Evolutionary conservation across 208 protist species (phyloP).

Genomic region (Wallacemonas sp.): DNA sequence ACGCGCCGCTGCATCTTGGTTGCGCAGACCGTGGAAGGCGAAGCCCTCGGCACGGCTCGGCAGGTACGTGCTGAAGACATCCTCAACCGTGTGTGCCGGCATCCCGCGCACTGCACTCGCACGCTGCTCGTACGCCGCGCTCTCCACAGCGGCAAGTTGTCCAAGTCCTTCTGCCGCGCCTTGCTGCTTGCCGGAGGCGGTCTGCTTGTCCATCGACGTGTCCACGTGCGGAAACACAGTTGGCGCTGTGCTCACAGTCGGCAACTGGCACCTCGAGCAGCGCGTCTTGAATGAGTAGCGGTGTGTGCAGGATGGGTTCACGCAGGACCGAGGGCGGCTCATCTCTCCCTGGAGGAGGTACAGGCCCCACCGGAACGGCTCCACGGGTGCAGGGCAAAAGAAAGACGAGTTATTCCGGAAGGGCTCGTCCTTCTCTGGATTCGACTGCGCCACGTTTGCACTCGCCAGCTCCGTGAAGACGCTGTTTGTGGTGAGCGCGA

Average conservation of each 20-base stretch:
- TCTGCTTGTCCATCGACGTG: background rate
- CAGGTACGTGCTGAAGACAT: slow-evolving; percentile 25
- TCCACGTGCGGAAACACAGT: slow-evolving; percentile 24
- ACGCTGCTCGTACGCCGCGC: slow-evolving; percentile 14
- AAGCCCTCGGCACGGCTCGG: slow-evolving; percentile 19
- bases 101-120: slow-evolving; percentile 8
- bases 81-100: slow-evolving; percentile 21
- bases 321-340: slow-evolving; percentile 34
- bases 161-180: slow-evolving; percentile 13
- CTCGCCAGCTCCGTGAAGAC: slow-evolving; percentile 12
- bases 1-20: slow-evolving; percentile 18
- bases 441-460: background rate
- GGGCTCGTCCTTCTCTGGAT: slow-evolving; percentile 7
- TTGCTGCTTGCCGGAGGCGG: background rate
- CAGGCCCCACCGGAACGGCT: slow-evolving; percentile 36
- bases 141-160: slow-evolving; percentile 18
- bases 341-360: slow-evolving; percentile 32
- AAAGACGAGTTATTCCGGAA: slow-evolving; percentile 8
- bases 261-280: slow-evolving; percentile 31
- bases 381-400: background rate
- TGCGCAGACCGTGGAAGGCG: slow-evolving; percentile 21
- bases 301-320: slow-evolving; percentile 33
- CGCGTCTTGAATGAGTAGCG: slow-evolving; percentile 21
- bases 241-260: slow-evolving; percentile 26
- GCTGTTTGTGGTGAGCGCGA: slow-evolving; percentile 19